A percentile compares a stretch with the other conserved stretches of the same genome.
Evolutionary conservation across 371 early-diverging fungal genomes (phyloP).

Genomic region (Mucor indicus): DNA sequence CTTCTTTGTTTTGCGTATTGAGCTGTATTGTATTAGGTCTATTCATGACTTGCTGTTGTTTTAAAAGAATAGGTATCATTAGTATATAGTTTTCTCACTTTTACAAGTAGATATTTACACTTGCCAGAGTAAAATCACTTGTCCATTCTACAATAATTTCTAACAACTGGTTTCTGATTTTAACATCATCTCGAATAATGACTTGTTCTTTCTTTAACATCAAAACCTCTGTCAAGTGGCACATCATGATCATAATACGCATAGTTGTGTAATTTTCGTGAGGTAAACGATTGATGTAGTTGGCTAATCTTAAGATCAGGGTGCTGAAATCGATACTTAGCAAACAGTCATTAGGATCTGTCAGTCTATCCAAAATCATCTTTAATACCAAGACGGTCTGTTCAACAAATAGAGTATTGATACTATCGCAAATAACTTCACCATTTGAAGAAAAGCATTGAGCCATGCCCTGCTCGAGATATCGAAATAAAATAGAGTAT

Average conservation of each 20-base stretch:
- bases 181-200: conserved; percentile 77
- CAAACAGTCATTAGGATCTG: conserved; percentile 59
- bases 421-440: conserved; percentile 65
- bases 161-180: conserved; percentile 75
- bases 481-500: conserved; percentile 74
- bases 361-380: conserved; percentile 74
- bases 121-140: conserved; percentile 62
- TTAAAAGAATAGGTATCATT: not conserved
- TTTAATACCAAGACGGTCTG: conserved; percentile 82
- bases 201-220: conserved; percentile 76
- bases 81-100: not conserved
- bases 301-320: conserved; percentile 66
- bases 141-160: conserved; percentile 84
- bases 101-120: not conserved
- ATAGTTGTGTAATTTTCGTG: conserved; percentile 53
- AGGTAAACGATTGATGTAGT: conserved; percentile 73
- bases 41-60: conserved; percentile 11
- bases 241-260: conserved; percentile 79
- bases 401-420: conserved; percentile 81
- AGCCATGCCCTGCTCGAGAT: conserved; percentile 62
- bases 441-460: conserved; percentile 69
- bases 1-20: conserved; percentile 42
- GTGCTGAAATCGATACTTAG: conserved; percentile 77
- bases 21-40: not conserved
- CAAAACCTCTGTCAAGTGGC: conserved; percentile 77